phyloP scores from a whole-genome alignment of 129 eudicot genomes.

The Pseudognaphalium luteoalbum region DNA sequence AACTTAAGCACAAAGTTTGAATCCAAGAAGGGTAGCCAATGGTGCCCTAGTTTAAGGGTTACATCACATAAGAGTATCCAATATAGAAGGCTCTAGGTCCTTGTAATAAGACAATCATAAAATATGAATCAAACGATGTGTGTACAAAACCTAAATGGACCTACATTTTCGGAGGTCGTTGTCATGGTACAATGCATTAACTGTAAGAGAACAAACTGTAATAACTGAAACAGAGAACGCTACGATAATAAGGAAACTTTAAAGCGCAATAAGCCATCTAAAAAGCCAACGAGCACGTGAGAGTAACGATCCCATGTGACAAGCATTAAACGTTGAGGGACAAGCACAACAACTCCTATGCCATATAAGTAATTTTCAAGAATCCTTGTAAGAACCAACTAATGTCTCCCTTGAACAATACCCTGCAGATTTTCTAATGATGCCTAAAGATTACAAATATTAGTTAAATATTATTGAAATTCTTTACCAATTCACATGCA shows the following conservation, averaged over 20 bases:
- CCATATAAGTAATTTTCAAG: no score
- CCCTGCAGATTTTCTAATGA: background rate
- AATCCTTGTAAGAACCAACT: no score
- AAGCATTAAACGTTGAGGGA: background rate
- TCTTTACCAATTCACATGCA: background rate
- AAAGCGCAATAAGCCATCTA: background rate
- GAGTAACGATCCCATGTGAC: background rate
- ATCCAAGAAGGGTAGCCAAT: slow-evolving; percentile 7
- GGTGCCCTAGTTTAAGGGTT: background rate
- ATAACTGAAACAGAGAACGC: slow-evolving; percentile 10
- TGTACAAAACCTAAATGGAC: slow-evolving; percentile 10
- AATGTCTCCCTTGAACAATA: background rate
- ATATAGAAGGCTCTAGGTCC: slow-evolving; percentile 18
- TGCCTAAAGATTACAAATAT: background rate
- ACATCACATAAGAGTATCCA: slow-evolving; percentile 13
- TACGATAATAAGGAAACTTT: background rate
- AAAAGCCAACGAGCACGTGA: slow-evolving; percentile 4
- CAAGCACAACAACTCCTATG: background rate
- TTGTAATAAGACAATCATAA: slow-evolving; percentile 15
- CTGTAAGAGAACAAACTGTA: slow-evolving; percentile 4
- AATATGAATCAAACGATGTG: slow-evolving; percentile 1
- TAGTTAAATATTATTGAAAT: background rate
- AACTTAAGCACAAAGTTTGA: slow-evolving; percentile 22
- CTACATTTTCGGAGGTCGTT: background rate
- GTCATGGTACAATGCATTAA: background rate